Base-by-base conservation (phyloP, 441 rosid species). In the Geranium incanum region DNA sequence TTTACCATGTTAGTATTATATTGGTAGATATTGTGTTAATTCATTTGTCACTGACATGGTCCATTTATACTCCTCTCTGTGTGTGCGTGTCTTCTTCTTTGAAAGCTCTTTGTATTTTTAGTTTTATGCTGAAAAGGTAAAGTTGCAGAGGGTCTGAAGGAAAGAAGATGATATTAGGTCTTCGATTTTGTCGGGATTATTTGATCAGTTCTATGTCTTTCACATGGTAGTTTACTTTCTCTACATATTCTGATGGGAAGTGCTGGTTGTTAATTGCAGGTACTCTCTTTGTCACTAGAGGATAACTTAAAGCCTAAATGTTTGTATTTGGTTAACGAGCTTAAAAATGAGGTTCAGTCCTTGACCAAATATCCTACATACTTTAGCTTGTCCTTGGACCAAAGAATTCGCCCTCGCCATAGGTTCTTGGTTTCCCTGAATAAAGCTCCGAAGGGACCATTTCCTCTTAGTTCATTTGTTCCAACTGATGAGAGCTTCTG, bases 381-480 rank as follows among this genome's bases (percentile, higher is more conserved):
- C 81, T 82, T 92, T 74, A 94, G 97, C 86, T 82, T 94, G 81
- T 94, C 99, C 37, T 70, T 94, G 80, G 90, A 90, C 68, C 95
- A 92, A 80, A 89, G 99, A 84, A 94, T 94, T 80, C 90, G 95
- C n/a, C 99, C 99, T 4, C 97, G 97, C 19, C 97, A 93, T 64
- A 86, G 79, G 67, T 93, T 89, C 87, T 83, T 91, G 84, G 92
- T 93, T 76, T 71, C 91, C 77, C 81, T 93, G 68, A 89, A 93
- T 84, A 93, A 91, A 81, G 98, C 89, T 70, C 90, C 93, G 6
- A 86, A 89, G 78, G 98, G 96, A 63, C 99, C 99, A 16, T 94
- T 94, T 80, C 99, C 99, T 73, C 86, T 94, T 18, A 80, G 95
- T 76, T 94, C 86, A 39, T 81, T 94, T 55, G 89, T 92, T 74